phyloP scores from a whole-genome alignment of 805 yeast genomes.

The Kregervanrija fluxuum region DNA sequence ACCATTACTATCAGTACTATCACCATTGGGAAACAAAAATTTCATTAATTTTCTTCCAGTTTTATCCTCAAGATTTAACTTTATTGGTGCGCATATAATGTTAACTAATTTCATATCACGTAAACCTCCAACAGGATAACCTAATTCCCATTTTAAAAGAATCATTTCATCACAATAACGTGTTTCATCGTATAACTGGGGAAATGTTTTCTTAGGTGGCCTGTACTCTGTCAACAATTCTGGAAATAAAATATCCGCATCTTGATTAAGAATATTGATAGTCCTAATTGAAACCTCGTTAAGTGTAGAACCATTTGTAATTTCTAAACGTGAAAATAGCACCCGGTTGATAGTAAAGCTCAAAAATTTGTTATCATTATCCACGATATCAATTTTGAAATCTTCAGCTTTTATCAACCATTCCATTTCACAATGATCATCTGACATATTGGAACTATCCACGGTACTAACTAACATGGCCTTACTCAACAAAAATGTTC shows the following conservation, averaged over 20 bases:
- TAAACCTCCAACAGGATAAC: conserved; percentile 85
- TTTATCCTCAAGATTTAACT: conserved; percentile 63
- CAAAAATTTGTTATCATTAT: conserved; percentile 53
- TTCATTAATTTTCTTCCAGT: conserved; percentile 56
- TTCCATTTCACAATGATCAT: conserved; percentile 31
- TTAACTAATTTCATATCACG: conserved; percentile 64
- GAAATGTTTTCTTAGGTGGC: conserved; percentile 3
- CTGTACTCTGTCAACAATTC: conserved; percentile 56
- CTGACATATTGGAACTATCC: conserved; percentile 20
- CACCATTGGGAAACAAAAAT: conserved; percentile 57
- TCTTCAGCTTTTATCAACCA: conserved; percentile 64
- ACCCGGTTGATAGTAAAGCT: conserved; percentile 63
- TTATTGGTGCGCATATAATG: conserved; percentile 56
- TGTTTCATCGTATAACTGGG: conserved; percentile 7
- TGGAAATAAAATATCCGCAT: conserved; percentile 52
- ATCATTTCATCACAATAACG: conserved; percentile 27
- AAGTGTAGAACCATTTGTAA: conserved; percentile 57
- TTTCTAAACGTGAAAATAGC: conserved; percentile 52
- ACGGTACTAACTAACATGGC: conserved; percentile 22
- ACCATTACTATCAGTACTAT: conserved; percentile 1
- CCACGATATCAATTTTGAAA: conserved; percentile 62
- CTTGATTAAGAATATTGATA: conserved; percentile 65
- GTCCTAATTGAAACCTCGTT: conserved; percentile 53
- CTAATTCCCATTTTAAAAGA: conserved; percentile 64
- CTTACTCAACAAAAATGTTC: conserved; percentile 38